Conservation (phyloP, 306 rosid genomes). For the Fragaria ananassa region DNA sequence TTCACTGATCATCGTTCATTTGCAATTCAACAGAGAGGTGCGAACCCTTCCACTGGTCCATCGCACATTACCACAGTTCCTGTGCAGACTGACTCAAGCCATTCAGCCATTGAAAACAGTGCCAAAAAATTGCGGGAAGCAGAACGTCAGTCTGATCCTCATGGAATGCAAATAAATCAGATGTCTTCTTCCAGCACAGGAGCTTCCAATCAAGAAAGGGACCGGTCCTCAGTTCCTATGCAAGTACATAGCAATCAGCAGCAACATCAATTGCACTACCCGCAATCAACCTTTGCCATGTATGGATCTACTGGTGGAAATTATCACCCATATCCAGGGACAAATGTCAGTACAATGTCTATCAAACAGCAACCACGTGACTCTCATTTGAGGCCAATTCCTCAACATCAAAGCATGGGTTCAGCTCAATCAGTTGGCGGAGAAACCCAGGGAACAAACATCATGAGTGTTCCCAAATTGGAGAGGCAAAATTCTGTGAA, state of each 20-base stretch:
- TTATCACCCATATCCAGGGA: conserved; percentile 59
- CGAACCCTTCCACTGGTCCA: conserved; percentile 52
- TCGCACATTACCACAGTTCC: conserved; percentile 50
- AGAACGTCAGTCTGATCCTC: conserved; percentile 48
- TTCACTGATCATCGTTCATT: conserved; percentile 69
- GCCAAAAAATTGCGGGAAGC: conserved; percentile 48
- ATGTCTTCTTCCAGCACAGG: conserved; percentile 49
- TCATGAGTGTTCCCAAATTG: conserved; percentile 44
- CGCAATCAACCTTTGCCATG: conserved; percentile 44
- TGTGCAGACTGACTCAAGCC: conserved; percentile 36
- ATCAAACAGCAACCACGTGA: conserved; percentile 62
- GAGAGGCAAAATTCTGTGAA: conserved; percentile 50
- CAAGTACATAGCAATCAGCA: conserved; percentile 72
- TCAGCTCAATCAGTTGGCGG: conserved; percentile 58
- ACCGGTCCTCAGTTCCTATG: conserved; percentile 48
- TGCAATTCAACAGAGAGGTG: conserved; percentile 71
- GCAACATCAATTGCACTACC: conserved; percentile 56
- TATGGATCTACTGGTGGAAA: conserved; percentile 61
- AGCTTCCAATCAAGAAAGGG: conserved; percentile 56
- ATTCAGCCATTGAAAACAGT: conserved; percentile 41
- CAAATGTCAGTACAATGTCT: conserved; percentile 50
- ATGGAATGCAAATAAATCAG: conserved; percentile 49
- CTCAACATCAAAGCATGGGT: conserved; percentile 58
- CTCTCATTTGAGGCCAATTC: conserved; percentile 60
- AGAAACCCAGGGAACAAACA: conserved; percentile 42